A percentile compares a stretch with the other conserved stretches of the same genome.
Evolutionary conservation across 1,139 yeast genomes (phyloP).

Genomic region (Saccharomyces hybrid): DNA sequence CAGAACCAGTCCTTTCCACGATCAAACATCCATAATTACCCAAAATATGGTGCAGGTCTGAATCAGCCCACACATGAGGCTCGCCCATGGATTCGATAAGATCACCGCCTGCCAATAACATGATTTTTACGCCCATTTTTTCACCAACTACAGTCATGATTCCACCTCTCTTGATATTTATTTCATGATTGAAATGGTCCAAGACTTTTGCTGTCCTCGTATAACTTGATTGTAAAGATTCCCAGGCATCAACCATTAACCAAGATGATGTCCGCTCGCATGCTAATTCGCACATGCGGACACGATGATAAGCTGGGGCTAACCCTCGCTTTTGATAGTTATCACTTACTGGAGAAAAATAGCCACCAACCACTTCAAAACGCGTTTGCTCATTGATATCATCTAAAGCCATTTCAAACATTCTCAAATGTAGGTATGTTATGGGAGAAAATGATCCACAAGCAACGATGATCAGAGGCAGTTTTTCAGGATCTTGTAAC

Average conservation of each 20-base stretch:
- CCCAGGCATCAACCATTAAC: conserved; percentile 99
- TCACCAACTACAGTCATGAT: conserved; percentile 66
- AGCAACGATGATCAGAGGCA: conserved; percentile 89
- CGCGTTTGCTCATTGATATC: conserved; percentile 84
- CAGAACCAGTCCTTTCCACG: conserved; percentile 93
- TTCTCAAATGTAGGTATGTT: conserved; percentile 84
- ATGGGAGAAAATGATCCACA: conserved; percentile 96
- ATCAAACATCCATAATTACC: conserved; percentile 94
- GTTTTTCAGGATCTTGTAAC: conserved; percentile 64
- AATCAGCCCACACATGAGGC: conserved; percentile 98
- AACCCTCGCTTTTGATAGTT: conserved; percentile 89
- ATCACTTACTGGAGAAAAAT: conserved; percentile 92
- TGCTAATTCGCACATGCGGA: conserved; percentile 95
- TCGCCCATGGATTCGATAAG: conserved; percentile 98
- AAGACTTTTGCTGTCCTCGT: conserved; percentile 91
- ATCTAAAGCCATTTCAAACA: conserved; percentile 98
- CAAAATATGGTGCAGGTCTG: conserved; percentile 84
- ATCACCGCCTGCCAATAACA: conserved; percentile 97
- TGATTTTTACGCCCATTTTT: conserved; percentile 80
- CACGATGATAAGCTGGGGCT: conserved; percentile 82
- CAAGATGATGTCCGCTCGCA: conserved; percentile 94
- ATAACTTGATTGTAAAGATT: conserved; percentile 80
- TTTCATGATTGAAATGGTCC: conserved; percentile 93
- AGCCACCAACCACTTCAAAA: conserved; percentile 93
- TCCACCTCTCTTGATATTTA: conserved; percentile 84